Evolutionary conservation across 2,329 filamentous ascomycete genomes (phyloP).

Genomic region (Hypoxylon sp.): DNA sequence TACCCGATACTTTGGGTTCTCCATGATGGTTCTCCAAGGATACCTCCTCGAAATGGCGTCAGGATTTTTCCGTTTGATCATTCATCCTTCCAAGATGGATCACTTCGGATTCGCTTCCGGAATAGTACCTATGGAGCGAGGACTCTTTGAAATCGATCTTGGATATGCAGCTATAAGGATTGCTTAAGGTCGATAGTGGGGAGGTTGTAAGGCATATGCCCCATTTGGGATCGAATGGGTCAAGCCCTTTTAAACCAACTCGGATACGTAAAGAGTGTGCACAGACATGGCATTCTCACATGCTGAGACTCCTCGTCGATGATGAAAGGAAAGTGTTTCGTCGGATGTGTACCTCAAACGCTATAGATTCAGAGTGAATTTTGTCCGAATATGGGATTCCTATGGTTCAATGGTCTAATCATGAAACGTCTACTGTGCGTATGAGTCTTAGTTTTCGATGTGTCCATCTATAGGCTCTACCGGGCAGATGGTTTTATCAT

Average conservation of each 20-base stretch:
- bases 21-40: constrained; percentile 15
- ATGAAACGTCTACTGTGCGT: constrained; percentile 9
- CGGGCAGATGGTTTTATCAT: constrained; percentile 5
- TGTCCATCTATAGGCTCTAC: not conserved
- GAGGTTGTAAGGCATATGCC: constrained; percentile 19
- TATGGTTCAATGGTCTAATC: constrained; percentile 1
- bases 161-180: constrained; percentile 25
- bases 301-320: constrained; percentile 30
- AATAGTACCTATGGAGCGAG: not conserved
- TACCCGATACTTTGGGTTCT: constrained; percentile 8
- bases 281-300: constrained; percentile 37
- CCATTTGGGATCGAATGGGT: constrained; percentile 19
- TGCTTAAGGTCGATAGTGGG: constrained; percentile 13
- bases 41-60: constrained; percentile 28
- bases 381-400: constrained; percentile 10
- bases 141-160: constrained; percentile 27
- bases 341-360: constrained; percentile 30
- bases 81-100: not conserved
- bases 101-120: constrained; percentile 24
- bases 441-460: not conserved
- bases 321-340: constrained; percentile 36
- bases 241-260: constrained; percentile 12
- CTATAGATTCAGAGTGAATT: constrained; percentile 5
- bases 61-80: constrained; percentile 28
- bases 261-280: constrained; percentile 10